Conservation (phyloP, 352 stramenopile genomes). For the Phytopythium oedochilum region DNA sequence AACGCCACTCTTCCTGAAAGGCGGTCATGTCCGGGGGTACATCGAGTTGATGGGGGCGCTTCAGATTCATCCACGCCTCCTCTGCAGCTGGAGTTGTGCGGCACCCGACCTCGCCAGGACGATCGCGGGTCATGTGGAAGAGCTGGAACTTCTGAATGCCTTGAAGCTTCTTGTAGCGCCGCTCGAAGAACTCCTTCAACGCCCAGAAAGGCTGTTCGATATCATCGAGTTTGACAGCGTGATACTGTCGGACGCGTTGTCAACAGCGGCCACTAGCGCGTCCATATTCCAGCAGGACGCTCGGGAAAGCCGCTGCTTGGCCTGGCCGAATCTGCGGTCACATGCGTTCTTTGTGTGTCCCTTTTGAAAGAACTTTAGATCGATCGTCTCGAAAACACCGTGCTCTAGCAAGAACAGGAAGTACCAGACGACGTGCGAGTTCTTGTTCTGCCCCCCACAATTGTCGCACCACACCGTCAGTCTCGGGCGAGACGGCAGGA, state of each 20-base stretch:
- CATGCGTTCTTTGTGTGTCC: conserved; percentile 12
- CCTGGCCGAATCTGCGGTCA: conserved; percentile 2
- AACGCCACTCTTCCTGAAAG: not conserved
- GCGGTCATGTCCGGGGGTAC: not conserved
- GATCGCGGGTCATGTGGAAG: not conserved
- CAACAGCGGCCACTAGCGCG: not conserved
- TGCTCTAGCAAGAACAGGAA: conserved; percentile 5
- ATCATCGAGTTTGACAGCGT: not conserved
- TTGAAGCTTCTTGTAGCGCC: not conserved
- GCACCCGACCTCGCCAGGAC: not conserved
- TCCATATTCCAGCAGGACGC: conserved; percentile 1
- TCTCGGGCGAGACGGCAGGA: not conserved
- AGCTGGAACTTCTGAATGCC: conserved; percentile 1
- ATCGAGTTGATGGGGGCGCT: not conserved
- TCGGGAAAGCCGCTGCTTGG: not conserved
- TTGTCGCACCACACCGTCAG: conserved; percentile 15
- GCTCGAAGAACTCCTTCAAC: not conserved
- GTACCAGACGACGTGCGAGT: conserved; percentile 10
- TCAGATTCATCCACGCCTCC: not conserved
- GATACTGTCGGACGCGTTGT: not conserved
- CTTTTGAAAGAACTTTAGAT: conserved; percentile 14
- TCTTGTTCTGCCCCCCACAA: conserved; percentile 20
- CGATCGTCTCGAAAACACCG: not conserved
- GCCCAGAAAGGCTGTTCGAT: not conserved
- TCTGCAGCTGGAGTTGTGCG: not conserved